phyloP scores from a whole-genome alignment of 2,329 filamentous ascomycete species.

The Diaporthe sp. region DNA sequence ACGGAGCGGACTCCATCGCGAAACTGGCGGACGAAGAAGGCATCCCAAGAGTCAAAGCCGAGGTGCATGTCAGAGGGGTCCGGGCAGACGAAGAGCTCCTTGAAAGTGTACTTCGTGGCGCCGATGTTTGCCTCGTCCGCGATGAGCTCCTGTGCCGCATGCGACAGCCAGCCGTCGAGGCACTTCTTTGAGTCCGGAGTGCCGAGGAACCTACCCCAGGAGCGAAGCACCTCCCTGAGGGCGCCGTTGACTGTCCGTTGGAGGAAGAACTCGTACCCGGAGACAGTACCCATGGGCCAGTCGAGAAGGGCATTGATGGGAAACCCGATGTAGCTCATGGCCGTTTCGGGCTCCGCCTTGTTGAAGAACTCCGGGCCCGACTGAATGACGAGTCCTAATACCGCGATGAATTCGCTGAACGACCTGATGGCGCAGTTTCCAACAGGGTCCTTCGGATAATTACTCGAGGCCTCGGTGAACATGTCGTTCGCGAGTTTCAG shows the following conservation, averaged over 20 bases:
- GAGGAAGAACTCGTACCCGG: neutral
- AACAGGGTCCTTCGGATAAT: conserved; percentile 1
- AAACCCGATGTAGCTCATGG: conserved; percentile 59
- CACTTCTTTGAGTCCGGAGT: neutral
- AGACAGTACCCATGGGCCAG: conserved; percentile 64
- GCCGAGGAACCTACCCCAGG: conserved; percentile 11
- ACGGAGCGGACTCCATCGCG: conserved; percentile 61
- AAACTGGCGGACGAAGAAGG: conserved; percentile 70
- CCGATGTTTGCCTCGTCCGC: neutral
- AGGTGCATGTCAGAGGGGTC: conserved; percentile 58
- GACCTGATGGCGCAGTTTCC: neutral
- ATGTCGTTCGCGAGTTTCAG: conserved; percentile 19
- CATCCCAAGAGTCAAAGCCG: conserved; percentile 71
- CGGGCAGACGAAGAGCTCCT: conserved; percentile 4
- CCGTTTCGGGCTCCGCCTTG: conserved; percentile 20
- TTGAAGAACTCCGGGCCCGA: conserved; percentile 2
- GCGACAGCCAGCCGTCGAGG: conserved; percentile 10
- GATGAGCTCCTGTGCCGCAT: conserved; percentile 3
- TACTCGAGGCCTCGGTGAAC: conserved; percentile 10
- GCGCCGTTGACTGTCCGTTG: neutral
- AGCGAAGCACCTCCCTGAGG: neutral
- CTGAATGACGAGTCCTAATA: neutral
- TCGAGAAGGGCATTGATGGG: conserved; percentile 67
- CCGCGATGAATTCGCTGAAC: neutral
- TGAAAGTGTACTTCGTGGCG: neutral